A percentile compares a stretch with the other conserved stretches of the same genome.
phyloP scores from a whole-genome alignment of 768 basidiomycete genomes.

The Mycena olivaceomarginata region DNA sequence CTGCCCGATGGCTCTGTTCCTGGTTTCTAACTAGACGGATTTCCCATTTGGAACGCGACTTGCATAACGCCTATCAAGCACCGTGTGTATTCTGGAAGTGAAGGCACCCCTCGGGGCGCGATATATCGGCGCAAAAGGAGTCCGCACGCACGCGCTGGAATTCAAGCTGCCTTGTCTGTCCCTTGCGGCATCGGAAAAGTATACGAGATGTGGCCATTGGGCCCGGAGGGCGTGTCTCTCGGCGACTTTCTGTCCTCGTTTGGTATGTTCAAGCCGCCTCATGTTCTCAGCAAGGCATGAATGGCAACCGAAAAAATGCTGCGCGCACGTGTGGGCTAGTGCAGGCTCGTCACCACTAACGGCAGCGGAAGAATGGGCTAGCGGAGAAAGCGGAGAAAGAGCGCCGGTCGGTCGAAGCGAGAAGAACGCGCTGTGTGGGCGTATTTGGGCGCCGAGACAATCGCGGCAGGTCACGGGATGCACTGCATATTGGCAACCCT shows the following conservation, averaged over 20 bases:
- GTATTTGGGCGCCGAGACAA: constrained; percentile 8
- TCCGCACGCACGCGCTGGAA: constrained; percentile 20
- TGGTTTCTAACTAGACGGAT: constrained; percentile 4
- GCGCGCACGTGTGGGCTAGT: constrained; percentile 30
- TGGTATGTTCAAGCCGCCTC: constrained; percentile 35
- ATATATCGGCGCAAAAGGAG: constrained; percentile 44
- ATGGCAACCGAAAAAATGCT: constrained; percentile 25
- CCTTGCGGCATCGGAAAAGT: constrained; percentile 25
- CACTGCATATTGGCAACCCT: background rate
- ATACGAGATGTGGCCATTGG: constrained; percentile 14
- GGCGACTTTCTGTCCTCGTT: constrained; percentile 21
- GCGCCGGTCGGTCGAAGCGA: constrained; percentile 34
- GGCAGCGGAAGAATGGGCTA: constrained; percentile 34
- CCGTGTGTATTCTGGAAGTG: constrained; percentile 28
- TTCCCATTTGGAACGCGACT: constrained; percentile 4
- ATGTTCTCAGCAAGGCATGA: constrained; percentile 30
- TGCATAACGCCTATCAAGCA: constrained; percentile 35
- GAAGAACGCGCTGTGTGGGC: constrained; percentile 26
- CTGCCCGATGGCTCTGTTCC: constrained; percentile 15
- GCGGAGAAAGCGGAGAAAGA: constrained; percentile 32
- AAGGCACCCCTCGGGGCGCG: constrained; percentile 22
- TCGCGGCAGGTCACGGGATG: background rate
- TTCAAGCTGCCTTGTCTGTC: constrained; percentile 16
- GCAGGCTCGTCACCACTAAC: constrained; percentile 13
- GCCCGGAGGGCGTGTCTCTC: constrained; percentile 17